A percentile compares a stretch with the other conserved stretches of the same genome.
phyloP scores from a whole-genome alignment of 2,329 filamentous ascomycete species.

The Lecanicillium sp. region DNA sequence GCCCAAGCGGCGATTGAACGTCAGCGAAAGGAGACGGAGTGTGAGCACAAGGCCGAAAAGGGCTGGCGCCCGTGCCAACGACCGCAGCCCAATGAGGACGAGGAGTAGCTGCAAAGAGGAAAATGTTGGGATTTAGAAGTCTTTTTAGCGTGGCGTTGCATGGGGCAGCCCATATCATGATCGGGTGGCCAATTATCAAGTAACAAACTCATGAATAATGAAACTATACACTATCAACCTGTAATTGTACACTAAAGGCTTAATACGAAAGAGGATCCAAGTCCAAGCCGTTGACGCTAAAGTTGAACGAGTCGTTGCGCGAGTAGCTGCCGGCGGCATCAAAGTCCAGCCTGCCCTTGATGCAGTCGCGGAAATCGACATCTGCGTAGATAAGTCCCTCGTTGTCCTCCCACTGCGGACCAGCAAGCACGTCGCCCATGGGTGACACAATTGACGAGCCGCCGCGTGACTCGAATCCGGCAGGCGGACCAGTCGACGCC shows the following conservation, averaged over 20 bases:
- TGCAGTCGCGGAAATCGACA: slow-evolving; percentile 82
- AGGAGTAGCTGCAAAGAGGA: neutral
- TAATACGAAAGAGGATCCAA: slow-evolving; percentile 49
- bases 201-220: neutral
- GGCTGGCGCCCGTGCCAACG: slow-evolving; percentile 20
- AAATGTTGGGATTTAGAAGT: neutral
- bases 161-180: neutral
- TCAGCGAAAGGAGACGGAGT: slow-evolving; percentile 23
- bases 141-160: neutral
- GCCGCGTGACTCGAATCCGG: slow-evolving; percentile 52
- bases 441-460: slow-evolving; percentile 79
- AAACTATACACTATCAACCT: neutral
- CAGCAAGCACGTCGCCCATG: slow-evolving; percentile 69
- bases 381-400: slow-evolving; percentile 61
- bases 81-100: slow-evolving; percentile 12
- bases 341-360: slow-evolving; percentile 71
- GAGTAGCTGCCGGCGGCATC: slow-evolving; percentile 85
- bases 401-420: slow-evolving; percentile 77
- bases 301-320: slow-evolving; percentile 57
- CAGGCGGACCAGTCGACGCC: slow-evolving; percentile 27
- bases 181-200: too few relatives aligned
- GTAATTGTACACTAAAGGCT: slow-evolving; percentile 3
- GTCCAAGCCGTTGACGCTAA: slow-evolving; percentile 51
- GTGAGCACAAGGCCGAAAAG: slow-evolving; percentile 24
- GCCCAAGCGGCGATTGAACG: slow-evolving; percentile 41